A percentile compares a stretch with the other conserved stretches of the same genome.
phyloP scores from a whole-genome alignment of 2,329 filamentous ascomycete genomes.

The Ilyonectria mors-panacis region DNA sequence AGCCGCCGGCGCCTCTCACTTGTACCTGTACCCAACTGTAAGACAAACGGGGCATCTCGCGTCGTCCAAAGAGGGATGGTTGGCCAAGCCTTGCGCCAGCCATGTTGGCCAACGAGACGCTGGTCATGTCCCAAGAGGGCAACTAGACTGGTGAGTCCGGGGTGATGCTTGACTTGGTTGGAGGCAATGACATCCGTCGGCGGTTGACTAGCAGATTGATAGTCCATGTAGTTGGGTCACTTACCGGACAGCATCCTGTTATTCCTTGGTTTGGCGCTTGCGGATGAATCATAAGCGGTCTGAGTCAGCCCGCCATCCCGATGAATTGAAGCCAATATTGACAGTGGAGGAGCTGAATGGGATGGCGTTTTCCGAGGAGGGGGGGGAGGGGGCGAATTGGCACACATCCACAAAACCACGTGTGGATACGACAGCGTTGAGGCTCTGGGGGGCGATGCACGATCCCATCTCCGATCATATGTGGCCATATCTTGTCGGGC shows the following conservation, averaged over 20 bases:
- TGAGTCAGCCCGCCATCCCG: slow-evolving; percentile 30
- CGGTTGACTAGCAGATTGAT: slow-evolving; percentile 11
- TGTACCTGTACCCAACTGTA: slow-evolving; percentile 20
- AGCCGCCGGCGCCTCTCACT: slow-evolving; percentile 16
- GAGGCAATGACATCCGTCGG: slow-evolving; percentile 1
- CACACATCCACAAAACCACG: slow-evolving; percentile 22
- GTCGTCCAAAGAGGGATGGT: slow-evolving; percentile 27
- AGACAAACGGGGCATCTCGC: slow-evolving; percentile 12
- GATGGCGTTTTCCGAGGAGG: slow-evolving; percentile 20
- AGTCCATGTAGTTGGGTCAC: slow-evolving; percentile 4
- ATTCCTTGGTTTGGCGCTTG: slow-evolving; percentile 1
- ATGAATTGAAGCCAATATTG: slow-evolving; percentile 29
- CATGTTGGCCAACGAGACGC: slow-evolving; percentile 17
- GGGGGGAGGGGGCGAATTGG: slow-evolving; percentile 3
- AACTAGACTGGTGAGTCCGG: slow-evolving; percentile 10
- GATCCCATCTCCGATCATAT: slow-evolving; percentile 22
- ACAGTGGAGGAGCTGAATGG: slow-evolving; percentile 28
- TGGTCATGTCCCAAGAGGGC: slow-evolving; percentile 10
- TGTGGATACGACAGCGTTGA: slow-evolving; percentile 33
- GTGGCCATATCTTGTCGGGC: slow-evolving; percentile 11
- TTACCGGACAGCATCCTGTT: not conserved
- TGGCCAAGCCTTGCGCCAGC: slow-evolving; percentile 20
- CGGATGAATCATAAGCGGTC: slow-evolving; percentile 16
- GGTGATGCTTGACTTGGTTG: not conserved
- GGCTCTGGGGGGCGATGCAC: slow-evolving; percentile 27